Base-by-base conservation (phyloP, 495 filamentous ascomycete genomes). In the Lophiostoma macrostomum region DNA sequence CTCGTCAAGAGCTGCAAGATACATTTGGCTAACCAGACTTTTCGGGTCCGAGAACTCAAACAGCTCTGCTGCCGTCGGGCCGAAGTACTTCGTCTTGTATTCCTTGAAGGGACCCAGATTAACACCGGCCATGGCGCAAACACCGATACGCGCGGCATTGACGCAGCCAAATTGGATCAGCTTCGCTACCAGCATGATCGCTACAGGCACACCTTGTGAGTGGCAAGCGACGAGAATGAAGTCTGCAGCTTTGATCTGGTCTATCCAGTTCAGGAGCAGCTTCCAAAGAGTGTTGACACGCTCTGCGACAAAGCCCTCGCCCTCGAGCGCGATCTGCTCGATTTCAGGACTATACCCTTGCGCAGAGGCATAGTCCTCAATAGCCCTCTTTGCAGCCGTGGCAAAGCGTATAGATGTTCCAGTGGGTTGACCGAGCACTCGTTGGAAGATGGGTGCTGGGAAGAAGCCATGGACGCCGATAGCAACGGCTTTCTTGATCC, bases 391-490 rank as follows among this genome's bases (percentile, higher is more conserved):
- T 13, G 88, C 89, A 67, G 87, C 84, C 55, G 87, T 93, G 10
- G 91, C 90, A 65, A 98, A 98, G 34, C 87, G 84, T 50, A 96
- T 83, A 1, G 91, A 96, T 5, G 93, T 98, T 4, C 93, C 93
- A 5, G 90, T 96, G 0, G 93, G 93, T 56, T 96, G 94, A 2
- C 93, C 93, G 5, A 97, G 80, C 22, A 98, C 83, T 20, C 82
- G 85, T 11, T 91, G 84, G 24, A 98, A 76, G 31, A 93, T 76
- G 0, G 84, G 79, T 18, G 90, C 89, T 4, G 93, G 93, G 58
- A 95, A 96, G 53, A 90, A 90, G 4, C 93, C 93, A 70, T 98
- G 93, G 14, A 98, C 83, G 19, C 93, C 93, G 55, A 98, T 95
- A 6, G 90, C 90, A 10, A 98, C 71, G 19, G 91, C 91, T 56